Evolutionary conservation across 768 basidiomycete species (phyloP), one percentile per base, ranked within the genome.

Genomic region (Russula abietina): DNA sequence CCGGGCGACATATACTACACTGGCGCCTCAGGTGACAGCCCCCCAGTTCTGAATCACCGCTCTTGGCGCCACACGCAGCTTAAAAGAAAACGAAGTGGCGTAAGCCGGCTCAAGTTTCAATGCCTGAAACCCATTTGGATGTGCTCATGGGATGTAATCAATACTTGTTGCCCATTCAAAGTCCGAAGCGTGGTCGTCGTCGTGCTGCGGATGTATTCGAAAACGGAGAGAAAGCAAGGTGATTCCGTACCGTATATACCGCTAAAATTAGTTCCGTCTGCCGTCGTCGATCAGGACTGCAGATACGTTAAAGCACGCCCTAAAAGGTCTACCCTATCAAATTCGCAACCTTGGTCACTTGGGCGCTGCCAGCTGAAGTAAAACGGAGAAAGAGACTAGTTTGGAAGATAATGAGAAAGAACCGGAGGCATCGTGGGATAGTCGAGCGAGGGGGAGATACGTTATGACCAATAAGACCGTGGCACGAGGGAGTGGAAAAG

Each of bases 361-460:
- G 12, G 17, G 7, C 7, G 36, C 33, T n/a, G 16, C 17, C 22
- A 22, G 53, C 14, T 7, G 7, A 12, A 17, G n/a, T 11, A 38
- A 45, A 57, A 57, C n/a, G 55, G 57, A 36, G 58, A 59, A 33
- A 39, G 4, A 1, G 43, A 22, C 50, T 32, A 43, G 51, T n/a
- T 33, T 28, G 41, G 39, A 26, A 53, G n/a, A 11, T 53, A 3
- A 30, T 12, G 50, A 53, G 14, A 30, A 53, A 52, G 12, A 33
- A n/a, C 51, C 59, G 51, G 59, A 17, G 3, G 3, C 1, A 26
- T 30, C 39, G 54, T 55, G 54, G 28, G 55, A 43, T 28, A n/a
- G 45, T 45, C 9, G n/a, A 46, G 10, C 9, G n/a, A 46, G 10
- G 33, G 50, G 24, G 14, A 22, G 11, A 32, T 32, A 17, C 17